phyloP scores from a whole-genome alignment of 2,329 filamentous ascomycete species.

The Microdochium trichocladiopsis region DNA sequence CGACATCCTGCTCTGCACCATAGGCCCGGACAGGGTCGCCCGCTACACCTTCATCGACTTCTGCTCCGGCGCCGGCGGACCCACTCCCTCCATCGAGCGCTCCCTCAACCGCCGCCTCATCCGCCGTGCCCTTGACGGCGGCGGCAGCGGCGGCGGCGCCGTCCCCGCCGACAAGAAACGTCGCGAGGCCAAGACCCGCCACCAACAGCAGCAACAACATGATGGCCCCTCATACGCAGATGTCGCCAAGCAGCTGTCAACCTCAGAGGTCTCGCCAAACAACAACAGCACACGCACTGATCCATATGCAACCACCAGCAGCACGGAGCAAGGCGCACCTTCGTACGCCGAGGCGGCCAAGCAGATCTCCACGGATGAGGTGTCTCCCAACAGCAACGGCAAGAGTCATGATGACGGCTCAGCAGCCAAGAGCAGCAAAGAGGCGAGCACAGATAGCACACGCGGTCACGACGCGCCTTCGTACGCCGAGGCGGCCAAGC shows the following conservation, averaged over 20 bases:
- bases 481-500: too few species aligned
- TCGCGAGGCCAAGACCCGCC: too few species aligned
- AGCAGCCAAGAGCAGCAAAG: background rate
- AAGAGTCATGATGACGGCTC: too few species aligned
- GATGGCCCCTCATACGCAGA: background rate
- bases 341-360: conserved; percentile 14
- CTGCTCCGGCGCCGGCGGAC: conserved; percentile 67
- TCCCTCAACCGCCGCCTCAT: conserved; percentile 43
- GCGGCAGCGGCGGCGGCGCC: conserved; percentile 3
- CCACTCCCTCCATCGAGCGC: conserved; percentile 57
- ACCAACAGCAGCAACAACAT: background rate
- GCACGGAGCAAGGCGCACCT: conserved; percentile 6
- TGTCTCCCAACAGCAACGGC: too few species aligned
- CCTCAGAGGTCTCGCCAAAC: background rate
- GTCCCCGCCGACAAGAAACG: too few species aligned
- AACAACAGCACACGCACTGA: too few species aligned
- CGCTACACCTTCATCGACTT: conserved; percentile 66
- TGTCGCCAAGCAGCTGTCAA: background rate
- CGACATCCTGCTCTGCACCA: conserved; percentile 41
- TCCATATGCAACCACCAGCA: background rate
- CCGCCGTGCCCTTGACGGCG: conserved; percentile 3
- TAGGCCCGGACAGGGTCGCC: conserved; percentile 34
- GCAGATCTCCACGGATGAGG: background rate
- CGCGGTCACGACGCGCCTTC: background rate
- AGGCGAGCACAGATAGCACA: background rate